A percentile compares a stretch with the other conserved stretches of the same genome.
These are phyloP conservation scores for Thermothielavioides terrestris DNA, from an alignment of 495 filamentous ascomycete genomes.

Conservation along the genomic window DNA sequence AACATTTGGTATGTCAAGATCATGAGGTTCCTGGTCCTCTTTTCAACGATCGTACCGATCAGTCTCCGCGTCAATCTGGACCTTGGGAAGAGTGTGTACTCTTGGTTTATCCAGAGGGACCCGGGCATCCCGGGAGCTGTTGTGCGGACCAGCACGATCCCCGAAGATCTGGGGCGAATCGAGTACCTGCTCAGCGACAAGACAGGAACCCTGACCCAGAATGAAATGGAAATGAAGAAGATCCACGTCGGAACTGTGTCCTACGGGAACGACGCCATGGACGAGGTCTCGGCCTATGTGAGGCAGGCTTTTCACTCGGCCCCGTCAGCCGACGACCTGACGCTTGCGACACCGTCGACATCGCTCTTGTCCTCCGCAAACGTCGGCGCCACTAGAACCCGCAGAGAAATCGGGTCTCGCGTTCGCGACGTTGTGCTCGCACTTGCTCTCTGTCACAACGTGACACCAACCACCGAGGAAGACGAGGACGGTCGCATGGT, in stretches of 20 bases:
- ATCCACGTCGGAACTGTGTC: slow-evolving; percentile 97
- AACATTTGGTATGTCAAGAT: slow-evolving; percentile 87
- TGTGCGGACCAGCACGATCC: slow-evolving; percentile 93
- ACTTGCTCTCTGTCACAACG: slow-evolving; percentile 92
- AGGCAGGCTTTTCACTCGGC: slow-evolving; percentile 64
- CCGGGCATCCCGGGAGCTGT: slow-evolving; percentile 83
- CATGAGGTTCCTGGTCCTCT: slow-evolving; percentile 93
- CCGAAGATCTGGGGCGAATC: slow-evolving; percentile 89
- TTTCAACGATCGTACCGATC: slow-evolving; percentile 97
- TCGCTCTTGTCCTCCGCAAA: slow-evolving; percentile 50
- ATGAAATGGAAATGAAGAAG: slow-evolving; percentile 98
- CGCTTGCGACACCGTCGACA: slow-evolving; percentile 67
- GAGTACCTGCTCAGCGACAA: slow-evolving; percentile 97
- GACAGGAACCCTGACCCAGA: slow-evolving; percentile 93
- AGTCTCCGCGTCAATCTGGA: slow-evolving; percentile 93
- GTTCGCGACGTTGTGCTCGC: slow-evolving; percentile 87
- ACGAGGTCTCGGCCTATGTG: slow-evolving; percentile 82
- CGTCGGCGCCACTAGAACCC: slow-evolving; percentile 61
- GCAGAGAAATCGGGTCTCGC: slow-evolving; percentile 85
- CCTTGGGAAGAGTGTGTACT: slow-evolving; percentile 93
- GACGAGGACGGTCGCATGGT: slow-evolving; percentile 68
- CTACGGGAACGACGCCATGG: slow-evolving; percentile 97
- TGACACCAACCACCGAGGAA: slow-evolving; percentile 76
- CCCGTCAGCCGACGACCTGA: slow-evolving; percentile 25
- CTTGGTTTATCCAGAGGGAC: slow-evolving; percentile 89